These are phyloP conservation scores for Sordariomycetes sp. DNA, from an alignment of 2,329 filamentous ascomycete genomes.

Conservation along the genomic window DNA sequence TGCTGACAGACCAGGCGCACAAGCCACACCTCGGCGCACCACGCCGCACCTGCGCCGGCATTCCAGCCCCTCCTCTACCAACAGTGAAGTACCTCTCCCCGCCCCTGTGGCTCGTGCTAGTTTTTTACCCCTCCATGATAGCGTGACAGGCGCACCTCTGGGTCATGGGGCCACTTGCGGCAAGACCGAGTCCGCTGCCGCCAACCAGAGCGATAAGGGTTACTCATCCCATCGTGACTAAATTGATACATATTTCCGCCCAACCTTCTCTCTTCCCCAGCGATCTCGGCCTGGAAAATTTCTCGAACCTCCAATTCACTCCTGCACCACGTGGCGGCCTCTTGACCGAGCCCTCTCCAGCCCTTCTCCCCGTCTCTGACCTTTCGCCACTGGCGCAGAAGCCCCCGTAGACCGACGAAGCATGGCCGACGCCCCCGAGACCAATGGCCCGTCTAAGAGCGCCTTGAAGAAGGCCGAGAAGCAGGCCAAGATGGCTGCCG, in stretches of 20 bases:
- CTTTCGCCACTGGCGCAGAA: not conserved
- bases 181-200: not conserved
- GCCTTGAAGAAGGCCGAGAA: conserved; percentile 58
- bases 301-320: not conserved
- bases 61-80: not conserved
- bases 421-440: conserved; percentile 21
- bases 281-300: not conserved
- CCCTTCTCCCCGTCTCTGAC: not conserved
- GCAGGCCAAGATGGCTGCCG: conserved; percentile 47
- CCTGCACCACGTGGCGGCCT: not conserved
- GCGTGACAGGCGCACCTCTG: too few species aligned
- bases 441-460: conserved; percentile 42
- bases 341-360: not conserved
- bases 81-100: not conserved
- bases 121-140: not conserved
- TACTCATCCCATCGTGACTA: not conserved
- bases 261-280: not conserved
- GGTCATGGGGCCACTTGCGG: not conserved
- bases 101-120: not conserved
- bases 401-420: not conserved
- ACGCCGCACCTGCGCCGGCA: not conserved
- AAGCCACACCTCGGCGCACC: not conserved
- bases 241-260: conserved; percentile 5
- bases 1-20: not conserved
- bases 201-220: not conserved